A percentile compares a stretch with the other conserved stretches of the same genome.
phyloP scores from a whole-genome alignment of 179 eudicot species.

The Silene vulgaris region DNA sequence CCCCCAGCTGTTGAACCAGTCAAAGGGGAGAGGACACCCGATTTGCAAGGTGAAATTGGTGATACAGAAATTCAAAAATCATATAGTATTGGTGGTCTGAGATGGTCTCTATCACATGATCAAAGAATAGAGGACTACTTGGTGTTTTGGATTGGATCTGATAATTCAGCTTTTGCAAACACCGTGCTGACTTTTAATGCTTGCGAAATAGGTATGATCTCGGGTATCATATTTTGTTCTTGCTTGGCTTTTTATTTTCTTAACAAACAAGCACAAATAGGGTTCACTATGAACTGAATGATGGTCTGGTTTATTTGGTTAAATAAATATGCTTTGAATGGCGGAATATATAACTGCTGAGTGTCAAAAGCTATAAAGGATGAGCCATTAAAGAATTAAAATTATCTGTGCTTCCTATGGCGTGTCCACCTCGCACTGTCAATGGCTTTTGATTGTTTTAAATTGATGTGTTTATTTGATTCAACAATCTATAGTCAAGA shows the following conservation, averaged over 20 bases:
- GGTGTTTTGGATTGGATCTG: slow-evolving; percentile 76
- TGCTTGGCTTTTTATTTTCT: background rate
- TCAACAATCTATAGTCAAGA: no score
- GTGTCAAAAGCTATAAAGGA: no score
- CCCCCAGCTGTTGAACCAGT: slow-evolving; percentile 52
- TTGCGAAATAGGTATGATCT: slow-evolving; percentile 72
- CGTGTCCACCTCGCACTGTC: no score
- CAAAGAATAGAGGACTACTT: slow-evolving; percentile 60
- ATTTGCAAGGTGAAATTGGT: slow-evolving; percentile 30
- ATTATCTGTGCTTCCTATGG: no score
- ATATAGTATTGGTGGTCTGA: slow-evolving; percentile 67
- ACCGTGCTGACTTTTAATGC: slow-evolving; percentile 68
- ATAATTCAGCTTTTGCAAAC: slow-evolving; percentile 82
- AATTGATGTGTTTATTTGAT: no score
- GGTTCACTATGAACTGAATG: no score
- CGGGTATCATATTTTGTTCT: background rate
- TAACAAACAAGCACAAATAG: no score
- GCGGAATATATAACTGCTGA: no score
- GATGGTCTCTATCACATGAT: slow-evolving; percentile 56
- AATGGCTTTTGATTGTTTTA: no score
- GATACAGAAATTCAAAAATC: slow-evolving; percentile 26
- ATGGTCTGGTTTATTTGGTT: no score
- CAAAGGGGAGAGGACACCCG: slow-evolving; percentile 25
- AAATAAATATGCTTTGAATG: no score
- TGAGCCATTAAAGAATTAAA: no score